phyloP scores from a whole-genome alignment of 257 asterid species.

The Ballota nigra region DNA sequence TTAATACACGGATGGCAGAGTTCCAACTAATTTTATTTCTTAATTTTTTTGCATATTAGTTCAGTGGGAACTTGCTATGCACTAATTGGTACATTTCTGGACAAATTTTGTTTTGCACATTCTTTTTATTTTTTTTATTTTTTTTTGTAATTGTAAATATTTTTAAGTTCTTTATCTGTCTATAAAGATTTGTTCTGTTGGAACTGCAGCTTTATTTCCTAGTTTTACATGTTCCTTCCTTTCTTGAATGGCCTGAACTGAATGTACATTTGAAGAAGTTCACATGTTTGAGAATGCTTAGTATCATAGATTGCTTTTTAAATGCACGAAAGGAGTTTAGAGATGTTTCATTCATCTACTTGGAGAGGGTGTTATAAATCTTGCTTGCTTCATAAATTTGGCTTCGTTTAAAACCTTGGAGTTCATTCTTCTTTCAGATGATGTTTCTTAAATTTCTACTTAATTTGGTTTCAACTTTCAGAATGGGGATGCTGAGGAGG shows the following conservation, averaged over 20 bases:
- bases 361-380: conserved; percentile 9
- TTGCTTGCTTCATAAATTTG: neutral
- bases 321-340: neutral
- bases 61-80: neutral
- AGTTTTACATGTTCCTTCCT: neutral
- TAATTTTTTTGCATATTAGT: neutral
- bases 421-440: neutral
- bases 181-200: neutral
- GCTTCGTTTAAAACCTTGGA: conserved; percentile 1
- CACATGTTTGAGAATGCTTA: conserved; percentile 9
- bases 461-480: conserved; percentile 24
- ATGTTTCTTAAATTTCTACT: conserved; percentile 15
- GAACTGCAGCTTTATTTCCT: conserved; percentile 9
- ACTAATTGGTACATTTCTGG: neutral
- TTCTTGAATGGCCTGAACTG: neutral
- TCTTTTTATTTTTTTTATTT: neutral
- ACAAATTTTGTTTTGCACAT: neutral
- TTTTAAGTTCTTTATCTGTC: neutral
- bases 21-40: neutral
- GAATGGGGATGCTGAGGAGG: conserved; percentile 92
- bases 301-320: neutral
- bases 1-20: neutral
- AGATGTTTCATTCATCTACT: conserved; percentile 8
- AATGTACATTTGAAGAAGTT: conserved; percentile 4
- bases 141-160: neutral